Percentiles rank a stretch among this genome's conserved stretches.
These are phyloP conservation scores for Venturia effusa DNA, from an alignment of 2,329 filamentous ascomycete genomes.

Conservation along the genomic window DNA sequence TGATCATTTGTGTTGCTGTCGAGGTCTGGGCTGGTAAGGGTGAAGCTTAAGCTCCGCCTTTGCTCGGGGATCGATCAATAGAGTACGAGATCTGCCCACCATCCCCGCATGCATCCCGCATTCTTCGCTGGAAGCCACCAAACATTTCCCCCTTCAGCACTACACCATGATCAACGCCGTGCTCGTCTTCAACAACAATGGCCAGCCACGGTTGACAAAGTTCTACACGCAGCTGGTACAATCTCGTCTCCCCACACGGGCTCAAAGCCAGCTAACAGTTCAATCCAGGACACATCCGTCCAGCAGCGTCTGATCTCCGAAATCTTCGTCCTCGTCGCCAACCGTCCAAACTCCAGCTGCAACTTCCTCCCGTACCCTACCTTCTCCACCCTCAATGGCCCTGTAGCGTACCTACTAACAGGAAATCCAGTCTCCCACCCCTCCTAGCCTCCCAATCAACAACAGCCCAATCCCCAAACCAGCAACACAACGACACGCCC, in stretches of 20 bases:
- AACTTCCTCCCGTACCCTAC: slow-evolving; percentile 72
- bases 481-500: slow-evolving; percentile 75
- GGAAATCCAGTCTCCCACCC: slow-evolving; percentile 54
- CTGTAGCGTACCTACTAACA: slow-evolving; percentile 1
- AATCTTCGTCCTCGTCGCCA: slow-evolving; percentile 91
- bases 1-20: not conserved
- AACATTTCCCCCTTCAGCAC: not conserved
- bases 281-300: slow-evolving; percentile 76
- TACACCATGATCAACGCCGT: slow-evolving; percentile 89
- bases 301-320: slow-evolving; percentile 95
- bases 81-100: not conserved
- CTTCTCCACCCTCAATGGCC: slow-evolving; percentile 13
- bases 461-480: slow-evolving; percentile 25
- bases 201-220: slow-evolving; percentile 91
- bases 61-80: not conserved
- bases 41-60: not conserved
- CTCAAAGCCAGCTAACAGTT: not conserved
- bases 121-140: not conserved
- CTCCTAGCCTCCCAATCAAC: slow-evolving; percentile 41
- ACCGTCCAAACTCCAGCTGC: slow-evolving; percentile 82
- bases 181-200: slow-evolving; percentile 96
- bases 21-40: not conserved
- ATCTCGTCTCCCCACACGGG: slow-evolving; percentile 7
- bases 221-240: slow-evolving; percentile 93
- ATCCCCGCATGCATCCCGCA: not conserved